A percentile compares a stretch with the other conserved stretches of the same genome.
These are phyloP conservation scores for Porodaedalea pini DNA, from an alignment of 1,284 basidiomycete genomes.

Conservation along the genomic window DNA sequence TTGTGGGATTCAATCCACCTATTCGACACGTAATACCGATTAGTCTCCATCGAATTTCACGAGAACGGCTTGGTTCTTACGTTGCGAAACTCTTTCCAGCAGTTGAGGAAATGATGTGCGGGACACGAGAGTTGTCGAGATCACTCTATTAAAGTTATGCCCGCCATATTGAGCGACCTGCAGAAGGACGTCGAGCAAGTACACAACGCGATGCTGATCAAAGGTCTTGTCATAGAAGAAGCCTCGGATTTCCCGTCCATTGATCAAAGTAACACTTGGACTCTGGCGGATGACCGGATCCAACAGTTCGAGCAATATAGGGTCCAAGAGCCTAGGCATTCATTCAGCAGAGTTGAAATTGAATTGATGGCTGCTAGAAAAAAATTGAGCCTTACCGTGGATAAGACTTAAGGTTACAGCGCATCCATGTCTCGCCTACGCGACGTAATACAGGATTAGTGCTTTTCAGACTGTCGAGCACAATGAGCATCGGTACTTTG, in stretches of 20 bases:
- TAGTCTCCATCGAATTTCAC: slow-evolving; percentile 2
- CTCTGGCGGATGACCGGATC: slow-evolving; percentile 60
- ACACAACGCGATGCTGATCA: slow-evolving; percentile 70
- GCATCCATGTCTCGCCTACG: slow-evolving; percentile 92
- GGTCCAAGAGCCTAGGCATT: slow-evolving; percentile 72
- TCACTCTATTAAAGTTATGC: slow-evolving; percentile 76
- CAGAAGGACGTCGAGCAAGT: slow-evolving; percentile 73
- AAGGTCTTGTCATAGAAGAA: slow-evolving; percentile 72
- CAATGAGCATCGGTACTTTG: slow-evolving; percentile 81
- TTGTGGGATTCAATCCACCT: slow-evolving; percentile 51
- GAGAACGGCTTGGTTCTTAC: slow-evolving; percentile 37
- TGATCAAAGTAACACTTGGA: slow-evolving; percentile 48
- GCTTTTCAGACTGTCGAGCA: slow-evolving; percentile 79
- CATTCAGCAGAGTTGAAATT: slow-evolving; percentile 2
- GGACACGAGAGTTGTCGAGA: slow-evolving; percentile 55
- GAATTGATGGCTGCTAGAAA: neutral
- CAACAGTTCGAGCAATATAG: slow-evolving; percentile 75
- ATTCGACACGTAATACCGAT: slow-evolving; percentile 11
- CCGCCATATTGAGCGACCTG: slow-evolving; percentile 85
- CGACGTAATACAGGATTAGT: slow-evolving; percentile 72
- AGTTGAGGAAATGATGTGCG: slow-evolving; percentile 60
- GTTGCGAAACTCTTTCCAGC: slow-evolving; percentile 51
- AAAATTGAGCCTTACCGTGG: slow-evolving; percentile 55
- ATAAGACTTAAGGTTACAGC: slow-evolving; percentile 88
- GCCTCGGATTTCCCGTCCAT: slow-evolving; percentile 61